A percentile compares a stretch with the other conserved stretches of the same genome.
These are phyloP conservation scores for Furculomyces boomerangus DNA, from an alignment of 371 early-diverging fungal species.

Conservation along the genomic window DNA sequence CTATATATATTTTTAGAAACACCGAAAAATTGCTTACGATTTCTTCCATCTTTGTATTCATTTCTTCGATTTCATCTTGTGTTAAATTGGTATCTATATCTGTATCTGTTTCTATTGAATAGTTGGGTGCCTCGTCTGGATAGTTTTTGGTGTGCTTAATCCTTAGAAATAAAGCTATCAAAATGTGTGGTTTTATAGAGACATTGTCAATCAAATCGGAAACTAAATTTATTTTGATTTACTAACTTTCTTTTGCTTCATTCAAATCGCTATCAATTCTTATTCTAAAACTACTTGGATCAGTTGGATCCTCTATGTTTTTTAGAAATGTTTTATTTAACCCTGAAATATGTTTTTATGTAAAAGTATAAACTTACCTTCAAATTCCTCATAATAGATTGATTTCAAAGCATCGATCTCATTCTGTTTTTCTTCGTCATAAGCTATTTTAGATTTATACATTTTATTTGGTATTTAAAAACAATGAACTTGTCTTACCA, in stretches of 20 bases:
- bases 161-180: slow-evolving; percentile 27
- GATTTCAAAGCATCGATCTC: slow-evolving; percentile 83
- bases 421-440: slow-evolving; percentile 57
- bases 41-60: slow-evolving; percentile 5
- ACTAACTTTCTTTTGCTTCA: slow-evolving; percentile 5
- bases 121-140: slow-evolving; percentile 67
- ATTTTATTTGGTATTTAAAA: too few species aligned
- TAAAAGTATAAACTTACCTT: slow-evolving; percentile 24
- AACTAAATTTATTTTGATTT: neutral
- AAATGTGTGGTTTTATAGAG: neutral
- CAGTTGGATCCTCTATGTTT: neutral
- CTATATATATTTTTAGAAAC: too few species aligned
- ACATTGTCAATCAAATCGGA: slow-evolving; percentile 4
- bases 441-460: too few species aligned
- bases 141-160: slow-evolving; percentile 70
- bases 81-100: slow-evolving; percentile 21
- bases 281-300: neutral
- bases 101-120: slow-evolving; percentile 34
- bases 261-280: slow-evolving; percentile 3
- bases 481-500: too few species aligned
- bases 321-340: slow-evolving; percentile 5
- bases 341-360: too few species aligned
- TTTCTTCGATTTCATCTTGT: slow-evolving; percentile 1
- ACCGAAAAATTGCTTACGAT: too few species aligned
- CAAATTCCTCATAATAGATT: slow-evolving; percentile 82